These are phyloP conservation scores for Cystofilobasidium bisporidii DNA, from an alignment of 768 basidiomycete species.

Conservation along the genomic window DNA sequence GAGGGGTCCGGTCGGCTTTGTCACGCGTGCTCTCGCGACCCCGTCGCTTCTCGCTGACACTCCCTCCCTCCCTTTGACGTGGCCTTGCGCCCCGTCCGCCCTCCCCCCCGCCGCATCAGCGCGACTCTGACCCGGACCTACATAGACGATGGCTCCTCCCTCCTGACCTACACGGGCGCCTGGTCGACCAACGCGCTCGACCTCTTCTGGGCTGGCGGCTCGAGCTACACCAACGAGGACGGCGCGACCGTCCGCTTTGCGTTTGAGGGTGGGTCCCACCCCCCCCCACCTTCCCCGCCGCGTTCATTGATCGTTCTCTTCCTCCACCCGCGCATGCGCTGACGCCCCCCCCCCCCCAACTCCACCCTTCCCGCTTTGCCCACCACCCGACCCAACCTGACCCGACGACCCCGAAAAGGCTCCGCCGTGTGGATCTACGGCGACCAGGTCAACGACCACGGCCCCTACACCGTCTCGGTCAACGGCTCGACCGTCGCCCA, in stretches of 20 bases:
- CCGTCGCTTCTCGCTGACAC: background rate
- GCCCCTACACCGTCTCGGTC: constrained; percentile 34
- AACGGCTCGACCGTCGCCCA: constrained; percentile 26
- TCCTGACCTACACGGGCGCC: constrained; percentile 33
- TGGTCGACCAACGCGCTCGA: constrained; percentile 36
- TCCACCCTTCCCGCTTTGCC: background rate
- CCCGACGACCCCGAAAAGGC: constrained; percentile 21
- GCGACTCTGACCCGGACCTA: constrained; percentile 35
- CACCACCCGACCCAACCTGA: background rate
- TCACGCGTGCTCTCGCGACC: background rate
- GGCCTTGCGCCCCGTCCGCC: background rate
- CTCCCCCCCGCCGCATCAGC: constrained; percentile 18
- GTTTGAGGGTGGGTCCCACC: constrained; percentile 31
- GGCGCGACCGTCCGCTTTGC: constrained; percentile 31
- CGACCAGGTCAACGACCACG: constrained; percentile 40
- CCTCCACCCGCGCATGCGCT: background rate
- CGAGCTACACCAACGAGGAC: constrained; percentile 35
- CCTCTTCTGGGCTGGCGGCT: constrained; percentile 34
- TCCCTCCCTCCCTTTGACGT: background rate
- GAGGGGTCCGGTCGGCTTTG: constrained; percentile 31
- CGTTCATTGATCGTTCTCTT: background rate
- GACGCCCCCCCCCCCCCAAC: background rate
- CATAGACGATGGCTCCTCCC: constrained; percentile 33
- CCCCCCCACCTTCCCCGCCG: background rate
- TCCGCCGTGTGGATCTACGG: constrained; percentile 39